Base-by-base conservation (phyloP, 2,329 filamentous ascomycete genomes). In the Chaetoscypha palmicola region DNA sequence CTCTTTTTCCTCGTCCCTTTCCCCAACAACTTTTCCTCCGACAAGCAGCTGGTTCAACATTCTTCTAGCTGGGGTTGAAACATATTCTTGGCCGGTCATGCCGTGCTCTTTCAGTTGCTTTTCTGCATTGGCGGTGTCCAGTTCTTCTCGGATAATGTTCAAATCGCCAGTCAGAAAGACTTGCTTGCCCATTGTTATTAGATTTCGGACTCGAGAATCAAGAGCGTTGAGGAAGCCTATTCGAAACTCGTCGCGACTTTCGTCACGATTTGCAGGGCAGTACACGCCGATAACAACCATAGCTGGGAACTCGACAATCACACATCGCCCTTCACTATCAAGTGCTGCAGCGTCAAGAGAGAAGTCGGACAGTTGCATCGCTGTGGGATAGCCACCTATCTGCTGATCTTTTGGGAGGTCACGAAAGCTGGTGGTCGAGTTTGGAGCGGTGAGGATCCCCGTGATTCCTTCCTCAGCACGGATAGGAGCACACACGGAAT, bases 231-330 rank as follows among this genome's bases (percentile, higher is more conserved):
- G 72, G 60, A 94, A 98, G 17, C 76, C 81, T 43, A 84, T 71
- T 11, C 91, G 82, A 58, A 94, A 98, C 50, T 85, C 80, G 54
- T 90, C 83, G 20, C 92, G 77, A 2, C 79, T 77, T 49, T 92
- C 87, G 56, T 95, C 90, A 46, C 89, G 81, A 57, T 85, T 89
- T 17, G 91, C 92, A 9, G 92, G 92, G 56, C 86, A 87, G 66
- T 98, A 97, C 2, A 94, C 83, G 3, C 91, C 92, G 39, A 98
- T 77, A 12, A 98, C 74, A 3, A 98, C 88, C 62, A 98, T 97
- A 2, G 88, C 90, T 0, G 89, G 87, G 55, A 98, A 97, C 60
- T 97, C 92, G 3, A 98, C 72, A 33, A 95, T 73, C 5, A 97
- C 79, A 56, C 89, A 95, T 37, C 92, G 83, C 1, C 92, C 92